Evolutionary conservation across 2,329 filamentous ascomycete genomes (phyloP), one percentile per base, ranked within the genome.

Genomic region (Exophiala sp.): DNA sequence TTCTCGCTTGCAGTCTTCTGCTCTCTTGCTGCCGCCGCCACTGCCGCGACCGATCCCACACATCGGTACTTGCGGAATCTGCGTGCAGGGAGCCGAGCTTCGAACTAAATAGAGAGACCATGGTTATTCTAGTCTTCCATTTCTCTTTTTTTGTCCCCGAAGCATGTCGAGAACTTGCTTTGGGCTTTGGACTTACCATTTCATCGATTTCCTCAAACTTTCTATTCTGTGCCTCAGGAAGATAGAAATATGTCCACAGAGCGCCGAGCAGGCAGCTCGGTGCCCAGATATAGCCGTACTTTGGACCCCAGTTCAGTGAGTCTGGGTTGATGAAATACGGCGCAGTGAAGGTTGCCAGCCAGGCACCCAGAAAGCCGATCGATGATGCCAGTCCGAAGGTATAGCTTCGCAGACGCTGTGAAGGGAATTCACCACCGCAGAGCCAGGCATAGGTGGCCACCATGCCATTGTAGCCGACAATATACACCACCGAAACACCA

Each of bases 261-360:
- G 51, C 54, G 18, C 47, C 54, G 37, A 57, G 32, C 19, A 48
- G 32, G 43, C 54, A 57, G 16, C 52, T 54, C 19, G 54, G 54
- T 10, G 44, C 70, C 77, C 77, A 81, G 46, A 80, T 78, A 56
- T 76, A 80, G 1, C 77, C 73, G 45, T 80, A 80, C 51, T 74
- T 74, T 0, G 78, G 77, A 0, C n/a, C n/a, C n/a, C n/a, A n/a
- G n/a, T n/a, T n/a, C n/a, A n/a, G n/a, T n/a, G n/a, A n/a, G n/a
- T n/a, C n/a, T n/a, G n/a, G n/a, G n/a, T n/a, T n/a, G n/a, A n/a
- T n/a, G n/a, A n/a, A n/a, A n/a, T n/a, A n/a, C n/a, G n/a, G n/a
- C n/a, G n/a, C n/a, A n/a, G n/a, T n/a, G n/a, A n/a, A n/a, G n/a
- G n/a, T n/a, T n/a, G n/a, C n/a, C n/a, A n/a, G n/a, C n/a, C n/a